These are phyloP conservation scores for Cyclocybe aegerita DNA, from an alignment of 768 basidiomycete genomes.

Conservation along the genomic window DNA sequence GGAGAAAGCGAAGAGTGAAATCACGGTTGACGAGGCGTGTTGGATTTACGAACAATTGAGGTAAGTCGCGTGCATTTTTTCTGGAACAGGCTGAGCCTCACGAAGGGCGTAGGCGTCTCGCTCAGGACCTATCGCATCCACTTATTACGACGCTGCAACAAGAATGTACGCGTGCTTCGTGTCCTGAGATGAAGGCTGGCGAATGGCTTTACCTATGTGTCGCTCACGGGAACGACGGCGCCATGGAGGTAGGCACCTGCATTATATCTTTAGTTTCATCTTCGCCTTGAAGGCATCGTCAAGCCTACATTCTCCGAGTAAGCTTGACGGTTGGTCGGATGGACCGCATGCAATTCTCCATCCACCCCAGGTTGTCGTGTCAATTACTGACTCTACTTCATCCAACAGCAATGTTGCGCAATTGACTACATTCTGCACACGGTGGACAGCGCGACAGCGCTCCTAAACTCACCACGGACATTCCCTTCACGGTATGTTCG, in stretches of 20 bases:
- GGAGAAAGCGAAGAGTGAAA: conserved; percentile 40
- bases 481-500: conserved; percentile 82
- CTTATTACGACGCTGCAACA: conserved; percentile 83
- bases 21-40: conserved; percentile 75
- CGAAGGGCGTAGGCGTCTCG: conserved; percentile 62
- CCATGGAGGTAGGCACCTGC: conserved; percentile 67
- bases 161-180: conserved; percentile 82
- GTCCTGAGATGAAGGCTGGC: conserved; percentile 98
- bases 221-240: conserved; percentile 86
- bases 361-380: too few relatives aligned
- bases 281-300: too few relatives aligned
- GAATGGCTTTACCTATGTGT: conserved; percentile 98
- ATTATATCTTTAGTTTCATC: neutral
- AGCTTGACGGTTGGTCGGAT: too few relatives aligned
- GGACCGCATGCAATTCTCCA: too few relatives aligned
- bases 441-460: conserved; percentile 88
- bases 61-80: conserved; percentile 23
- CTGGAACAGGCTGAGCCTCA: neutral
- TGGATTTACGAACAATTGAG: conserved; percentile 75
- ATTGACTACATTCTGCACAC: conserved; percentile 96
- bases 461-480: conserved; percentile 86
- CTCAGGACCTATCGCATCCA: conserved; percentile 84
- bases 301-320: too few relatives aligned
- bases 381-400: neutral
- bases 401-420: conserved; percentile 83